Evolutionary conservation across 2,329 filamentous ascomycete genomes (phyloP).

Genomic region (Aspergillus viridinutans): DNA sequence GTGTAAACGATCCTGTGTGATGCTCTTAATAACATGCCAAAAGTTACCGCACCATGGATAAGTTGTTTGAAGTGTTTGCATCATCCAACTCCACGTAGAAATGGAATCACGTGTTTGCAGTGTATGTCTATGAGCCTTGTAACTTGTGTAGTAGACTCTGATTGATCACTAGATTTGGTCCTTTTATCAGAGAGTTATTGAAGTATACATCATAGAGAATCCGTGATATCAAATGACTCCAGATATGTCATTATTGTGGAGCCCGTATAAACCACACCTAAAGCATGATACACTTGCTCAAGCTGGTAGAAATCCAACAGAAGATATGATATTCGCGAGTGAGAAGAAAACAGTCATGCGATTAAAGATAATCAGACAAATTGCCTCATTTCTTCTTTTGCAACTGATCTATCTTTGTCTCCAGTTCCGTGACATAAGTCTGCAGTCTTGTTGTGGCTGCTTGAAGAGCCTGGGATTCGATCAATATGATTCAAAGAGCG

Average conservation of each 20-base stretch:
- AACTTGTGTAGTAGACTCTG: background rate
- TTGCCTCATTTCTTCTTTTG: slow-evolving; percentile 61
- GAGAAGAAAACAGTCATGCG: slow-evolving; percentile 4
- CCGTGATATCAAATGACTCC: background rate
- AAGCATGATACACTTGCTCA: background rate
- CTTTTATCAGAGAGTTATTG: background rate
- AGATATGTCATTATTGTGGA: background rate
- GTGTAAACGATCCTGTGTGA: background rate
- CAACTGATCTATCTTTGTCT: slow-evolving; percentile 68
- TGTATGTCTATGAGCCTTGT: background rate
- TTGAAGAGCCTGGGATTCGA: slow-evolving; percentile 66
- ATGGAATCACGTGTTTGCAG: background rate
- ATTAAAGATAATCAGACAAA: background rate
- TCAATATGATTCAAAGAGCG: background rate
- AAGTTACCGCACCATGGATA: background rate
- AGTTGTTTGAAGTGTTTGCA: slow-evolving; percentile 22
- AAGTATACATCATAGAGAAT: background rate
- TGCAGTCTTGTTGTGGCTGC: slow-evolving; percentile 80
- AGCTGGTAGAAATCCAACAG: slow-evolving; percentile 7
- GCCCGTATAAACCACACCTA: background rate
- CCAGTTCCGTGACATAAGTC: slow-evolving; percentile 74
- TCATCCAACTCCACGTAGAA: background rate
- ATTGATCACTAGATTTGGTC: background rate
- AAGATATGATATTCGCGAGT: background rate
- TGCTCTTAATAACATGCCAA: background rate